Conservation (phyloP, 495 filamentous ascomycete species). For the Penicillium robsamsonii region DNA sequence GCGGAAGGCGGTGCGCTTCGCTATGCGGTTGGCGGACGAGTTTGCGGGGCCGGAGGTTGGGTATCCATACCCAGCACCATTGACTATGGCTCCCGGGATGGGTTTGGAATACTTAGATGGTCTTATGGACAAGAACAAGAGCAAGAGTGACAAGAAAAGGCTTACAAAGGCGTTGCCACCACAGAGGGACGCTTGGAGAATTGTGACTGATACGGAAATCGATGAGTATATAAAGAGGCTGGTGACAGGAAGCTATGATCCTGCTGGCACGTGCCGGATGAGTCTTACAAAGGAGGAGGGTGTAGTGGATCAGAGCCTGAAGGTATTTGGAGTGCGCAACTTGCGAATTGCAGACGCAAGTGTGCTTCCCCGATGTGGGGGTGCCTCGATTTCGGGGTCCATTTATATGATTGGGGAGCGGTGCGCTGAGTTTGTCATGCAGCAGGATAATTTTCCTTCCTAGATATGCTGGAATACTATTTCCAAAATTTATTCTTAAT, state of each 20-base stretch:
- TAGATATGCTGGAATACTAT: too few species aligned
- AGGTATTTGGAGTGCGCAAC: neutral
- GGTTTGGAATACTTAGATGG: neutral
- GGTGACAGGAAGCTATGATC: conserved; percentile 4
- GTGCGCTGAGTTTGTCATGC: conserved; percentile 2
- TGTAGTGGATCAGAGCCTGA: neutral
- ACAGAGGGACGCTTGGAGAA: neutral
- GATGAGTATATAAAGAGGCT: conserved; percentile 6
- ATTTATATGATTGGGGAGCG: conserved; percentile 4
- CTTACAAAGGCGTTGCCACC: neutral
- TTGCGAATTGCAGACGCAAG: conserved; percentile 6
- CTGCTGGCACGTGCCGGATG: conserved; percentile 4
- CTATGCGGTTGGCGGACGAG: conserved; percentile 4
- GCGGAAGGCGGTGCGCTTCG: conserved; percentile 2
- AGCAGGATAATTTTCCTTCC: neutral
- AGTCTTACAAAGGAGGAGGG: conserved; percentile 1
- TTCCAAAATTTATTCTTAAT: too few species aligned
- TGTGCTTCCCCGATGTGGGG: conserved; percentile 1
- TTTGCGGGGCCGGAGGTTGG: neutral
- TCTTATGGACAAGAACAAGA: neutral
- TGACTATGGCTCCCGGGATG: neutral
- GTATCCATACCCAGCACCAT: neutral
- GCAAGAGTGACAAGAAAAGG: conserved; percentile 1
- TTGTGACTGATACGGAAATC: neutral
- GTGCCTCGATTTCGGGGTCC: conserved; percentile 1